These are phyloP conservation scores for Tubosaeta sp. DNA, from an alignment of 768 basidiomycete genomes.

Conservation along the genomic window DNA sequence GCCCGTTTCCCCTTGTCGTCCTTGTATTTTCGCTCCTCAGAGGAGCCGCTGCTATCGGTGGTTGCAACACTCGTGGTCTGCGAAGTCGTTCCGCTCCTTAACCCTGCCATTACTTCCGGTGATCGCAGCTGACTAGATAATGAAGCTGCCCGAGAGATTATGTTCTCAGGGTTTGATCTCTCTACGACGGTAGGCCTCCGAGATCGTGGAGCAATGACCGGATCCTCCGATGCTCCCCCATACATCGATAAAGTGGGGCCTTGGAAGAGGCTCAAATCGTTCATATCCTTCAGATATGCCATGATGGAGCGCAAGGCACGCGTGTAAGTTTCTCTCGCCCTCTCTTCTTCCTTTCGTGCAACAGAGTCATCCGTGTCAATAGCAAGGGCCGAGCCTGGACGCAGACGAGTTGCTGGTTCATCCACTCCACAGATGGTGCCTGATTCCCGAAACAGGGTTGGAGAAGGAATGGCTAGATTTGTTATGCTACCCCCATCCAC, in stretches of 20 bases:
- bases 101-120: constrained; percentile 54
- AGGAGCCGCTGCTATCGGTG: constrained; percentile 68
- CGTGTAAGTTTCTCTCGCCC: constrained; percentile 65
- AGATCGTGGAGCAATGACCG: constrained; percentile 38
- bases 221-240: constrained; percentile 46
- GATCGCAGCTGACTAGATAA: constrained; percentile 60
- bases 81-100: constrained; percentile 56
- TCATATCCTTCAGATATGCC: constrained; percentile 95
- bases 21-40: constrained; percentile 85
- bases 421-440: constrained; percentile 33
- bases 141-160: constrained; percentile 47
- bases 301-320: constrained; percentile 87
- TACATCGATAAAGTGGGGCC: constrained; percentile 54
- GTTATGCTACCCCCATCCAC: constrained; percentile 64
- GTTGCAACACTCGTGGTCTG: constrained; percentile 71
- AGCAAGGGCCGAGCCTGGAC: constrained; percentile 39
- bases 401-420: constrained; percentile 23
- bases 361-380: constrained; percentile 40
- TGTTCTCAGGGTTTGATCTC: constrained; percentile 38
- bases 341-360: constrained; percentile 65
- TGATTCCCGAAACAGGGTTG: constrained; percentile 54
- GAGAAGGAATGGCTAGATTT: constrained; percentile 59
- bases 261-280: constrained; percentile 77
- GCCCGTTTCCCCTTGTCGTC: constrained; percentile 84
- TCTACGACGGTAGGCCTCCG: constrained; percentile 70